phyloP scores from a whole-genome alignment of 2,329 filamentous ascomycete genomes.

The Cercospora zeina region DNA sequence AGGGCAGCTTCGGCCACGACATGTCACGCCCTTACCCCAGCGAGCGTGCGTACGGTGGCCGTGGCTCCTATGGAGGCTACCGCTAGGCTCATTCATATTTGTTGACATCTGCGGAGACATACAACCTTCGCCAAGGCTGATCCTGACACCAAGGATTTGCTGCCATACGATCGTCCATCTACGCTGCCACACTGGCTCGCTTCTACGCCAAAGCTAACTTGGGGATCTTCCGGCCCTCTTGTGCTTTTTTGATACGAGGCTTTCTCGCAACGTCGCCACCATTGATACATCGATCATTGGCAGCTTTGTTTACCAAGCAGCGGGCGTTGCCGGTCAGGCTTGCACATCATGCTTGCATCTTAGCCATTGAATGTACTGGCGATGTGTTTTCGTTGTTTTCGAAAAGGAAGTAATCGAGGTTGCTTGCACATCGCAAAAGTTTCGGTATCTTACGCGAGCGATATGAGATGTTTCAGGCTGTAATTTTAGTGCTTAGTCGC shows the following conservation, averaged over 20 bases:
- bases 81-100: constrained; percentile 28
- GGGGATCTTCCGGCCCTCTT: constrained; percentile 21
- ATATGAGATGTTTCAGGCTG: constrained; percentile 8
- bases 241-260: constrained; percentile 26
- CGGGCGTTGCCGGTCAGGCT: constrained; percentile 27
- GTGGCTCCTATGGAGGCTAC: constrained; percentile 31
- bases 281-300: constrained; percentile 23
- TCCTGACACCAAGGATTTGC: constrained; percentile 19
- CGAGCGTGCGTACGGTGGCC: constrained; percentile 29
- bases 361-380: constrained; percentile 28
- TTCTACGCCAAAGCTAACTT: constrained; percentile 28
- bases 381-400: constrained; percentile 27
- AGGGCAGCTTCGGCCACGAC: constrained; percentile 30
- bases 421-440: constrained; percentile 13
- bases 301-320: constrained; percentile 26
- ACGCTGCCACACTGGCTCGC: constrained; percentile 27
- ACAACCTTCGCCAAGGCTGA: constrained; percentile 23
- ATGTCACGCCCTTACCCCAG: constrained; percentile 24
- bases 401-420: constrained; percentile 20
- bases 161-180: constrained; percentile 29
- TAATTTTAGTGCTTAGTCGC: constrained; percentile 19
- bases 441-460: constrained; percentile 16
- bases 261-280: constrained; percentile 25
- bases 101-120: constrained; percentile 19
- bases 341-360: constrained; percentile 29